These are phyloP conservation scores for Collybia mongolica DNA, from an alignment of 768 basidiomycete genomes.

Conservation along the genomic window DNA sequence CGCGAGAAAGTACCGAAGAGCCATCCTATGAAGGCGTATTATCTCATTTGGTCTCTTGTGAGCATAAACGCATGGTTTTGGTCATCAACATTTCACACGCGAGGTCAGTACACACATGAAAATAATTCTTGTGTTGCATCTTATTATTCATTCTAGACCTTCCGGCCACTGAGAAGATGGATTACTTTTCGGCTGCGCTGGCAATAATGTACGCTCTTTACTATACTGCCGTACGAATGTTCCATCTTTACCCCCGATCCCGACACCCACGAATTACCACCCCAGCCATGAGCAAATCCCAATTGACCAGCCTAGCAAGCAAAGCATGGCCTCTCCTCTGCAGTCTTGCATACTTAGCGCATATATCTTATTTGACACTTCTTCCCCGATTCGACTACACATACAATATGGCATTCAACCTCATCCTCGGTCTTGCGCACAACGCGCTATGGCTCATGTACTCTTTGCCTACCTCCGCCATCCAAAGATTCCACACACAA, in stretches of 20 bases:
- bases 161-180: constrained; percentile 82
- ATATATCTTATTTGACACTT: constrained; percentile 76
- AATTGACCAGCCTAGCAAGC: constrained; percentile 14
- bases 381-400: constrained; percentile 86
- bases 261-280: constrained; percentile 26
- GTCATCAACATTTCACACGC: constrained; percentile 88
- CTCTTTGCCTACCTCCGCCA: constrained; percentile 50
- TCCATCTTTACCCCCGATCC: constrained; percentile 63
- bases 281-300: constrained; percentile 14
- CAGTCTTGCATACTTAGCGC: constrained; percentile 56
- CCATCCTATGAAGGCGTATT: constrained; percentile 73
- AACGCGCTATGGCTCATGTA: constrained; percentile 83
- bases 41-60: constrained; percentile 61
- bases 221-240: constrained; percentile 71
- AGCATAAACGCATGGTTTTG: constrained; percentile 93
- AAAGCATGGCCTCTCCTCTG: constrained; percentile 52
- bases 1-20: constrained; percentile 40
- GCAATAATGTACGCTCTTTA: constrained; percentile 83
- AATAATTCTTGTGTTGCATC: constrained; percentile 1
- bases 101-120: constrained; percentile 56
- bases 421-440: constrained; percentile 72
- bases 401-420: constrained; percentile 90
- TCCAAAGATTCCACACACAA: constrained; percentile 54
- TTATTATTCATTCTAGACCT: constrained; percentile 50
- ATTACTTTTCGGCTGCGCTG: constrained; percentile 92